Conservation (phyloP, 2,329 filamentous ascomycete species). For the Claviceps quebecensis region DNA sequence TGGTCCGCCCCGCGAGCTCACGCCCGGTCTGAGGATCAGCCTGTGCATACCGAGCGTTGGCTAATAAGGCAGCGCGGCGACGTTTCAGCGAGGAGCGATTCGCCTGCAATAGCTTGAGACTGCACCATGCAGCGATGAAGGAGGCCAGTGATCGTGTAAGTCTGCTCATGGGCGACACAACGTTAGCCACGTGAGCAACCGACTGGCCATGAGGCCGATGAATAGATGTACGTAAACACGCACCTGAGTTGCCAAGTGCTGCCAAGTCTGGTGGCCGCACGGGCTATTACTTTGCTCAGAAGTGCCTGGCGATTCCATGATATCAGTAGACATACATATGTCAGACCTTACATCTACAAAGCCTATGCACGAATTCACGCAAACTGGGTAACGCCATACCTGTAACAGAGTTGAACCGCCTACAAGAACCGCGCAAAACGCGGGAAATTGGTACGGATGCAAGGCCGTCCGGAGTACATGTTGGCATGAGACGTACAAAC, state of each 20-base stretch:
- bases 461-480: constrained; percentile 36
- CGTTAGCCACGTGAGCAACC: no score
- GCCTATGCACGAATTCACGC: not conserved
- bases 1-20: constrained; percentile 50
- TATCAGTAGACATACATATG: constrained; percentile 5
- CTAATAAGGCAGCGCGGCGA: constrained; percentile 9
- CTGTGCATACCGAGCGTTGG: not conserved
- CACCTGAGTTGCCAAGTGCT: constrained; percentile 16
- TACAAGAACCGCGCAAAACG: constrained; percentile 46
- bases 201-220: no score
- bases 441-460: constrained; percentile 42
- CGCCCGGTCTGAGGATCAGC: constrained; percentile 5
- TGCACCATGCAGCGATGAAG: constrained; percentile 44
- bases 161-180: constrained; percentile 18
- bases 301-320: constrained; percentile 13
- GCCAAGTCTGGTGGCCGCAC: constrained; percentile 12
- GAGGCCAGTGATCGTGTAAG: constrained; percentile 43
- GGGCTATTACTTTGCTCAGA: constrained; percentile 16
- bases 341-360: no score
- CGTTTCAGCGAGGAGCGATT: constrained; percentile 23
- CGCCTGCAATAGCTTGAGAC: constrained; percentile 42
- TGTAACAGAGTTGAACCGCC: constrained; percentile 49
- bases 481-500: constrained; percentile 19
- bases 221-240: not conserved
- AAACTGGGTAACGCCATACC: constrained; percentile 18